Percentiles rank a stretch among this genome's conserved stretches.
phyloP scores from a whole-genome alignment of 495 filamentous ascomycete genomes.

The Aspergillus bertholletiae region DNA sequence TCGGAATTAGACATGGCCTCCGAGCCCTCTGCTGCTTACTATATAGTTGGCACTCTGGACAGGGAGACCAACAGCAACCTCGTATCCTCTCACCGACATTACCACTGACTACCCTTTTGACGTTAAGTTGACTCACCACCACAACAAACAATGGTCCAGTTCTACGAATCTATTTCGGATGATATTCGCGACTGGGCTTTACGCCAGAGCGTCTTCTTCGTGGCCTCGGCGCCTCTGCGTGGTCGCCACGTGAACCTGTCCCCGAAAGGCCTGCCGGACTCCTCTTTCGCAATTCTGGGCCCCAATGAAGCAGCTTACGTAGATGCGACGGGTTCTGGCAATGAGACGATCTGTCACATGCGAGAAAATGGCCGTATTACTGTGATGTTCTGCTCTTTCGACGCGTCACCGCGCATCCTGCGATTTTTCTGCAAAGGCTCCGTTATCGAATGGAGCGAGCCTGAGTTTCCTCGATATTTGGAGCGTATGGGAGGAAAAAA shows the following conservation, averaged over 20 bases:
- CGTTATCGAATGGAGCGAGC: constrained; percentile 56
- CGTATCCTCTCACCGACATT: neutral
- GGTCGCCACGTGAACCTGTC: constrained; percentile 64
- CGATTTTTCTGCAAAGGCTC: constrained; percentile 65
- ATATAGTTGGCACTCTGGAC: neutral
- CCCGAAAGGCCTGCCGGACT: constrained; percentile 57
- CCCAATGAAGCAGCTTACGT: constrained; percentile 63
- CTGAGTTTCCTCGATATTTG: constrained; percentile 16
- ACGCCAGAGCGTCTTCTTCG: constrained; percentile 64
- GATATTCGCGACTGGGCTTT: constrained; percentile 46
- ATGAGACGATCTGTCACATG: constrained; percentile 68
- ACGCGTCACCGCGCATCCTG: constrained; percentile 59
- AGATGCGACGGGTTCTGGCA: constrained; percentile 67
- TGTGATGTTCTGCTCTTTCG: constrained; percentile 69
- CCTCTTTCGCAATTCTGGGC: constrained; percentile 57
- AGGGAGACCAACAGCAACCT: neutral
- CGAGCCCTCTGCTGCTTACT: neutral
- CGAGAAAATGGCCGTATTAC: constrained; percentile 75
- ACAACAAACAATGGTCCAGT: constrained; percentile 53
- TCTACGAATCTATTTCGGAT: constrained; percentile 57
- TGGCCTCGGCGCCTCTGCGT: constrained; percentile 60
- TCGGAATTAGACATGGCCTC: neutral
- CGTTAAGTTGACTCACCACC: neutral
- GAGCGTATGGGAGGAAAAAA: constrained; percentile 23
- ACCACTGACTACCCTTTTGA: neutral